phyloP scores from a whole-genome alignment of 1,139 yeast genomes.

The Kodamaea fungicola region DNA sequence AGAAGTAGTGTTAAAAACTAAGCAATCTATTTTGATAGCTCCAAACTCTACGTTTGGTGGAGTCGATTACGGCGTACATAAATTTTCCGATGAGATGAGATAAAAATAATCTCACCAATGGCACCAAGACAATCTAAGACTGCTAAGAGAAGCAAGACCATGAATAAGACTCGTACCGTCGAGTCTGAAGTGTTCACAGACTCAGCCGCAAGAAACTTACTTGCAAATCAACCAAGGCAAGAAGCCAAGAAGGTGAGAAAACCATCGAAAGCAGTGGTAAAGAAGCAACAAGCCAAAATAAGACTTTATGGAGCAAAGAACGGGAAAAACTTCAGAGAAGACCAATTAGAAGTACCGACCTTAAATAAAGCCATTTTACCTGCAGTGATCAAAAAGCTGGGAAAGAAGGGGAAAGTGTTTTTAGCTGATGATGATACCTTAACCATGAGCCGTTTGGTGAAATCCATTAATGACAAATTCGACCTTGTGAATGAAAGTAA shows the following conservation, averaged over 20 bases:
- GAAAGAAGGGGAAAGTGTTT: conserved; percentile 92
- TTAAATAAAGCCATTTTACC: conserved; percentile 83
- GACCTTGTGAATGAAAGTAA: conserved; percentile 86
- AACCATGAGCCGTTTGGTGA: conserved; percentile 63
- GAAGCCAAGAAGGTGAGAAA: conserved; percentile 57
- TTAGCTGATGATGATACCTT: conserved; percentile 69
- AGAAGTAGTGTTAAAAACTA: too few relatives aligned
- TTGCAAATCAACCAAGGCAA: conserved; percentile 58
- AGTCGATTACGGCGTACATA: too few relatives aligned
- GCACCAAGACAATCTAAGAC: conserved; percentile 59
- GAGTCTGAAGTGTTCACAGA: conserved; percentile 68
- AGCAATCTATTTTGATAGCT: too few relatives aligned
- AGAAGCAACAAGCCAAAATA: conserved; percentile 62
- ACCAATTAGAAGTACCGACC: conserved; percentile 72
- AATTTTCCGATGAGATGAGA: too few relatives aligned
- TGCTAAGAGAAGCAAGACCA: conserved; percentile 51
- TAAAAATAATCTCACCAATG: conserved; percentile 22
- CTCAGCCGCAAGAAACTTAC: conserved; percentile 60
- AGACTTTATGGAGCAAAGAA: conserved; percentile 70
- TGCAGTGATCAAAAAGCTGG: conserved; percentile 71
- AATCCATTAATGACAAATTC: conserved; percentile 75
- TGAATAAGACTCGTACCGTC: conserved; percentile 53
- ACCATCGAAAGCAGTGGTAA: conserved; percentile 50
- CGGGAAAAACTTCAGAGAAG: conserved; percentile 66
- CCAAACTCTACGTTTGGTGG: too few relatives aligned